These are phyloP conservation scores for Betula pendula DNA, from an alignment of 306 rosid genomes.

Conservation along the genomic window DNA sequence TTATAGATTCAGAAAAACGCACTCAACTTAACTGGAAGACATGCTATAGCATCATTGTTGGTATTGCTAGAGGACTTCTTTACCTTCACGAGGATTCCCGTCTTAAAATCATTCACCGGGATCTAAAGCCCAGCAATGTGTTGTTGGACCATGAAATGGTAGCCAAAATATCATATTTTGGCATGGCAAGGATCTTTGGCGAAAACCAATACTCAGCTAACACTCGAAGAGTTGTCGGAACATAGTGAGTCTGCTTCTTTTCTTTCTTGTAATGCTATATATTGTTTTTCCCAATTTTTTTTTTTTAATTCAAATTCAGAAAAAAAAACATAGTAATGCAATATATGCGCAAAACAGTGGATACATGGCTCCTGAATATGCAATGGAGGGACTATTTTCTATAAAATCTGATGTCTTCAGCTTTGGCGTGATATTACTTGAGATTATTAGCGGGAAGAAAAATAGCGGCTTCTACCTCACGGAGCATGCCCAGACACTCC, in stretches of 20 bases:
- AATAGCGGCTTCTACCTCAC: conserved; percentile 43
- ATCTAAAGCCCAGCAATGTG: conserved; percentile 36
- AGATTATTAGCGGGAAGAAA: conserved; percentile 51
- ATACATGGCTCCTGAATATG: conserved; percentile 65
- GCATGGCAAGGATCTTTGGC: conserved; percentile 33
- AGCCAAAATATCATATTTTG: conserved; percentile 33
- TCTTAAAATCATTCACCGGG: conserved; percentile 32
- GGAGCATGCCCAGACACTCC: conserved; percentile 42
- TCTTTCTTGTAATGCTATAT: no score
- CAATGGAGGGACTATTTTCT: conserved; percentile 58
- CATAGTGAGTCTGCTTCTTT: conserved; percentile 32
- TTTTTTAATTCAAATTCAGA: not conserved
- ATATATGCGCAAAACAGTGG: conserved; percentile 34
- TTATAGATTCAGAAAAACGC: conserved; percentile 19
- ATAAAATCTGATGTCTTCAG: conserved; percentile 61
- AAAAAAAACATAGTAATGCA: no score
- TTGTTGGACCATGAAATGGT: conserved; percentile 27
- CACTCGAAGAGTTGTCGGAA: conserved; percentile 33
- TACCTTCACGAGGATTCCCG: conserved; percentile 38
- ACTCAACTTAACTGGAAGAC: conserved; percentile 21
- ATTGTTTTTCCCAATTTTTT: no score
- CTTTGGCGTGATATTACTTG: conserved; percentile 60
- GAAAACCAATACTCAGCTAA: conserved; percentile 23
- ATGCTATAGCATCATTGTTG: conserved; percentile 11
- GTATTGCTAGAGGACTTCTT: conserved; percentile 31